phyloP scores from a whole-genome alignment of 441 rosid genomes.

The Aleurites moluccanus region DNA sequence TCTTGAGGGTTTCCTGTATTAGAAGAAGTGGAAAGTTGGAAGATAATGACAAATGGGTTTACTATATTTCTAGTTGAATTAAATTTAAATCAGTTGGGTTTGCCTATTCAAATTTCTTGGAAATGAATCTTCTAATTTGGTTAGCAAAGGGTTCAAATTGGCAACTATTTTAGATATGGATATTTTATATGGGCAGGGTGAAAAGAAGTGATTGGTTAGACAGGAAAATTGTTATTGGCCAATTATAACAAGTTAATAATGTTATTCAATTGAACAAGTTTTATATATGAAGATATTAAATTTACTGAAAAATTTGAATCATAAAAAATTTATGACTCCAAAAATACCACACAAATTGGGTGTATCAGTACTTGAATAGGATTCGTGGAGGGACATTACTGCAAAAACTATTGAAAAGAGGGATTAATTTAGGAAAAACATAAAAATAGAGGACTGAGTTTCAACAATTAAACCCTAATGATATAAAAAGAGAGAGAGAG shows the following conservation, averaged over 20 bases:
- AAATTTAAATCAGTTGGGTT: too few relatives aligned
- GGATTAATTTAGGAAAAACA: background rate
- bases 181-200: too few relatives aligned
- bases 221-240: too few relatives aligned
- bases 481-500: background rate
- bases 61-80: background rate
- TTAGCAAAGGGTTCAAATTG: too few relatives aligned
- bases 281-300: background rate
- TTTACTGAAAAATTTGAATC: background rate
- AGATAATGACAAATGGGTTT: background rate
- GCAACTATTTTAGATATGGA: too few relatives aligned
- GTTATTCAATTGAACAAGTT: background rate
- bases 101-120: too few relatives aligned
- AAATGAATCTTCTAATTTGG: too few relatives aligned
- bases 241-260: too few relatives aligned
- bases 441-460: background rate
- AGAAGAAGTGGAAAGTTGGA: background rate
- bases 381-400: background rate
- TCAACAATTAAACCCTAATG: background rate
- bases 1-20: background rate
- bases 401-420: background rate
- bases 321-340: background rate
- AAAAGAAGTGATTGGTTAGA: too few relatives aligned
- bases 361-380: too few relatives aligned
- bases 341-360: too few relatives aligned